These are phyloP conservation scores for Nakataea oryzae DNA, from an alignment of 2,329 filamentous ascomycete species.

Conservation along the genomic window DNA sequence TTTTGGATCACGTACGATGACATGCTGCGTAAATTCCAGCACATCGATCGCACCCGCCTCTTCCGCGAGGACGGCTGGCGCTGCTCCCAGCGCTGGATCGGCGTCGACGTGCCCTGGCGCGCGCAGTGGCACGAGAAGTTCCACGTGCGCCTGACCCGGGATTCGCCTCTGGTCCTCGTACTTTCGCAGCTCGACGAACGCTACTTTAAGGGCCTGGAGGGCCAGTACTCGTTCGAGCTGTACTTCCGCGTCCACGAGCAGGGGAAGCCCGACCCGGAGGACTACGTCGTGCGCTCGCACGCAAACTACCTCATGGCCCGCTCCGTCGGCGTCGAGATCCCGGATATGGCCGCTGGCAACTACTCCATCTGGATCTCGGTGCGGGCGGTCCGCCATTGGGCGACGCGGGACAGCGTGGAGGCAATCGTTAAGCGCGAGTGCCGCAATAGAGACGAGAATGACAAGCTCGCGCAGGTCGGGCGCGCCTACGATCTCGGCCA, in stretches of 20 bases:
- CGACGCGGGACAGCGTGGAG: slow-evolving; percentile 42
- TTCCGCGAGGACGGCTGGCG: slow-evolving; percentile 48
- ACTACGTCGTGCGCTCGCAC: slow-evolving; percentile 45
- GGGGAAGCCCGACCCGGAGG: slow-evolving; percentile 29
- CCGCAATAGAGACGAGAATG: slow-evolving; percentile 55
- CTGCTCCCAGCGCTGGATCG: slow-evolving; percentile 31
- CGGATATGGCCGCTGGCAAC: slow-evolving; percentile 58
- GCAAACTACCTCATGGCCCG: slow-evolving; percentile 53
- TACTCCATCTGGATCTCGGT: slow-evolving; percentile 72
- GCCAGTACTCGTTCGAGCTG: slow-evolving; percentile 44
- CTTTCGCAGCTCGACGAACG: slow-evolving; percentile 46
- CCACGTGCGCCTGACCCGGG: slow-evolving; percentile 34
- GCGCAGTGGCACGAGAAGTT: slow-evolving; percentile 47
- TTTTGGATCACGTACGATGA: slow-evolving; percentile 52
- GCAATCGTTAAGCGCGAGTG: slow-evolving; percentile 58
- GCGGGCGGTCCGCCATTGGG: slow-evolving; percentile 49
- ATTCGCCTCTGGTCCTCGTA: slow-evolving; percentile 42
- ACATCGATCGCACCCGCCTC: slow-evolving; percentile 47
- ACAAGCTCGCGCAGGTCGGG: slow-evolving; percentile 65
- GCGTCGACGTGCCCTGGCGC: slow-evolving; percentile 41
- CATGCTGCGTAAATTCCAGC: slow-evolving; percentile 46
- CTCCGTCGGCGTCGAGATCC: slow-evolving; percentile 66
- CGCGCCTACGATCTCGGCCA: slow-evolving; percentile 62
- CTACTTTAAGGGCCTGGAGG: slow-evolving; percentile 46
- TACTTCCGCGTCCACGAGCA: slow-evolving; percentile 42